phyloP scores from a whole-genome alignment of 2,329 filamentous ascomycete species.

The Hypoxylon sp. region DNA sequence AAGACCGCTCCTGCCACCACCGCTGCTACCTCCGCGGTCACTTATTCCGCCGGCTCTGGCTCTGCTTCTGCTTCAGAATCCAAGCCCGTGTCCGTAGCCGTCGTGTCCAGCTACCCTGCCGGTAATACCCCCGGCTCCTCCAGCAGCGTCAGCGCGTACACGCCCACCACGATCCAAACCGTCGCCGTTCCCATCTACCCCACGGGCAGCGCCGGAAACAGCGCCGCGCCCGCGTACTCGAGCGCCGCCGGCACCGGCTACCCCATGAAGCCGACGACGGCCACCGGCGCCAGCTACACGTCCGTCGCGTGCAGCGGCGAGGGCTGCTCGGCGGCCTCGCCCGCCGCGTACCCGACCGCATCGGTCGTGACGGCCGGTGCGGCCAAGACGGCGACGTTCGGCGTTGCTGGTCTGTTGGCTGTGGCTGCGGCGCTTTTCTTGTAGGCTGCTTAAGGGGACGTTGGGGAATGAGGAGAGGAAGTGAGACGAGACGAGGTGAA shows the following conservation, averaged over 20 bases:
- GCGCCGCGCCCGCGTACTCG: conserved; percentile 70
- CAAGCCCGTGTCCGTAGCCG: conserved; percentile 62
- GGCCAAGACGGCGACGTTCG: conserved; percentile 37
- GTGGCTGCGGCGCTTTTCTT: conserved; percentile 33
- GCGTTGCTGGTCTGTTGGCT: conserved; percentile 36
- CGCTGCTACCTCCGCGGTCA: conserved; percentile 10
- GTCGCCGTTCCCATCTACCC: conserved; percentile 74
- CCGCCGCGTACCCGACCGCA: conserved; percentile 24
- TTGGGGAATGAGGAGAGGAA: not conserved
- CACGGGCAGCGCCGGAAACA: conserved; percentile 70
- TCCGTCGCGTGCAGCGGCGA: conserved; percentile 21
- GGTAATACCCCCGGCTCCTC: not conserved
- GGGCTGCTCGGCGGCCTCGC: conserved; percentile 10
- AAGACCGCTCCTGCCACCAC: conserved; percentile 15
- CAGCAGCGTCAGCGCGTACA: conserved; percentile 10
- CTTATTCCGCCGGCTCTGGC: conserved; percentile 57
- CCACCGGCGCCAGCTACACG: conserved; percentile 32
- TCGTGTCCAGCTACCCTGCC: conserved; percentile 30
- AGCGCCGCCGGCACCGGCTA: conserved; percentile 27
- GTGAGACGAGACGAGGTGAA: not conserved
- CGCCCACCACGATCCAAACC: conserved; percentile 52
- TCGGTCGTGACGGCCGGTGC: conserved; percentile 39
- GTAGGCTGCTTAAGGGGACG: conserved; percentile 6
- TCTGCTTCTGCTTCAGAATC: conserved; percentile 53
- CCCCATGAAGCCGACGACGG: conserved; percentile 60